A percentile compares a stretch with the other conserved stretches of the same genome.
phyloP scores from a whole-genome alignment of 805 yeast species.

The Kuraishia piskuri region DNA sequence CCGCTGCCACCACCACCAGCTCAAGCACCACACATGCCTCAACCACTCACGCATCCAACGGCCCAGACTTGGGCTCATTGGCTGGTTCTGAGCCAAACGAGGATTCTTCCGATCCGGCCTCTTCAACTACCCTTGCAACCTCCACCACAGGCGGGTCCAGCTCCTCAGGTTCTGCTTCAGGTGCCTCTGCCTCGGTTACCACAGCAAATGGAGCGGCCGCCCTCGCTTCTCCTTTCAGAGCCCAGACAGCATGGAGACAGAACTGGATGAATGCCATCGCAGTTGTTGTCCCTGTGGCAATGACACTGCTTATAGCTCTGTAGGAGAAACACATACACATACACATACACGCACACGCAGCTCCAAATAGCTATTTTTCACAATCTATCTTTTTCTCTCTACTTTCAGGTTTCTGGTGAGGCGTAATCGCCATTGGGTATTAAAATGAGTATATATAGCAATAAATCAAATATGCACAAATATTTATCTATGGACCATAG shows the following conservation, averaged over 20 bases:
- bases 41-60: background rate
- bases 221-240: background rate
- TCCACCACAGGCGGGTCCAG: background rate
- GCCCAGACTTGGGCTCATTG: background rate
- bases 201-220: background rate
- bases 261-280: background rate
- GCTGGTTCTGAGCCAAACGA: background rate
- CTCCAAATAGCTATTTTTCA: no score
- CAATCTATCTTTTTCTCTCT: background rate
- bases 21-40: background rate
- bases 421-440: background rate
- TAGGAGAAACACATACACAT: background rate
- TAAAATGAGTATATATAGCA: background rate
- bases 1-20: background rate
- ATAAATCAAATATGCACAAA: no score
- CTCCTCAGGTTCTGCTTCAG: constrained; percentile 3
- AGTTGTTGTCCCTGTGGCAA: background rate
- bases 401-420: background rate
- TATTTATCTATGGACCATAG: no score
- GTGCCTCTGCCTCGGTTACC: constrained; percentile 5
- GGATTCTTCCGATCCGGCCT: background rate
- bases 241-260: background rate
- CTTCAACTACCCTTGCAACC: background rate
- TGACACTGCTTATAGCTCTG: background rate
- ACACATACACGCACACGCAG: background rate